phyloP scores from a whole-genome alignment of 768 basidiomycete genomes.

The Boletellus sp. region DNA sequence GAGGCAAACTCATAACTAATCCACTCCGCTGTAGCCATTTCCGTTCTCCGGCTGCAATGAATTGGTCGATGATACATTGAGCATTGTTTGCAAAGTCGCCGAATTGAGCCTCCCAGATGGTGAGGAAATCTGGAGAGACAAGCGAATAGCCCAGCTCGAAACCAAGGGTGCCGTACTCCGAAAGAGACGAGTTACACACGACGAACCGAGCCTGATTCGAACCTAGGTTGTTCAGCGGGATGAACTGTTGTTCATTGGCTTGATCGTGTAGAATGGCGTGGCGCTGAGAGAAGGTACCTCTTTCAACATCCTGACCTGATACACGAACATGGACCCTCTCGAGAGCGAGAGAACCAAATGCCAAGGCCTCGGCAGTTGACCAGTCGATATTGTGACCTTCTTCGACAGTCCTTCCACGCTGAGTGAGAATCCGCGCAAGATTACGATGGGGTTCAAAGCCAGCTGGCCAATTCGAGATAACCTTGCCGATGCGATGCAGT shows the following conservation, averaged over 20 bases:
- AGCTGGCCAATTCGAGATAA: slow-evolving; percentile 80
- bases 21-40: slow-evolving; percentile 97
- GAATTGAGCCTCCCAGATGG: slow-evolving; percentile 99
- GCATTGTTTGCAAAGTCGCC: slow-evolving; percentile 98
- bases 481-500: slow-evolving; percentile 81
- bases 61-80: slow-evolving; percentile 98
- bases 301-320: slow-evolving; percentile 97
- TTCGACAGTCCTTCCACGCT: slow-evolving; percentile 85
- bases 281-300: slow-evolving; percentile 97
- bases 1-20: slow-evolving; percentile 83
- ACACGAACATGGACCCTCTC: slow-evolving; percentile 94
- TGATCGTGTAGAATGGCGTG: slow-evolving; percentile 98
- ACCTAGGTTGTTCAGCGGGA: slow-evolving; percentile 86
- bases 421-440: slow-evolving; percentile 85
- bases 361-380: slow-evolving; percentile 97
- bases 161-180: slow-evolving; percentile 91
- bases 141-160: slow-evolving; percentile 99
- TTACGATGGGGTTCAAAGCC: slow-evolving; percentile 90
- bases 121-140: slow-evolving; percentile 88
- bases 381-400: slow-evolving; percentile 94
- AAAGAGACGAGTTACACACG: slow-evolving; percentile 94
- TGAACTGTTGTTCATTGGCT: slow-evolving; percentile 82
- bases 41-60: slow-evolving; percentile 94
- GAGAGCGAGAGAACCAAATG: slow-evolving; percentile 88
- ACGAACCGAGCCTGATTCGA: slow-evolving; percentile 89